phyloP scores from a whole-genome alignment of 2,329 filamentous ascomycete genomes.

The Paecilomyces niveus region DNA sequence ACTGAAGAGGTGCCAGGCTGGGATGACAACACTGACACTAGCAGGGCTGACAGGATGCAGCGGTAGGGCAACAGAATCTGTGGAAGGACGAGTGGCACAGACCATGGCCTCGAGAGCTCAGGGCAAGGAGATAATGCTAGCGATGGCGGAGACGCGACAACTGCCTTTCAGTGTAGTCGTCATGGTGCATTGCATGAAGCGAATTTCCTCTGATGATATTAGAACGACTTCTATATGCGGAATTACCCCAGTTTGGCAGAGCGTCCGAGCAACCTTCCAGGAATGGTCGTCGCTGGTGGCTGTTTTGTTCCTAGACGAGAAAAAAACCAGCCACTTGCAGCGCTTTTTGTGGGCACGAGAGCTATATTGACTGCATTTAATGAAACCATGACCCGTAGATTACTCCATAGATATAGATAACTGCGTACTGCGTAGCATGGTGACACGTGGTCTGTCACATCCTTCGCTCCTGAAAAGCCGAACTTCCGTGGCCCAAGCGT shows the following conservation, averaged over 20 bases:
- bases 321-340: not conserved
- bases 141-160: not conserved
- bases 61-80: not conserved
- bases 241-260: not conserved
- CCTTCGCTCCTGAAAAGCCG: not conserved
- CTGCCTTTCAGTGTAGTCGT: not conserved
- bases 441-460: slow-evolving; percentile 1
- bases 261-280: not conserved
- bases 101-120: not conserved
- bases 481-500: not conserved
- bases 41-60: not conserved
- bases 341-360: not conserved
- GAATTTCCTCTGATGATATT: not conserved
- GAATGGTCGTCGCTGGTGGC: not conserved
- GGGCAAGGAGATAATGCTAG: not conserved
- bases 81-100: not conserved
- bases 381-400: not conserved
- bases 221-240: not conserved
- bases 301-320: not conserved
- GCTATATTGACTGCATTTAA: not conserved
- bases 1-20: not conserved
- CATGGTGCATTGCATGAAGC: not conserved
- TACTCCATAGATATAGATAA: not conserved
- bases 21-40: not conserved
- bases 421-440: not conserved